A percentile compares a stretch with the other conserved stretches of the same genome.
Conservation (phyloP, 176 grass and related monocot genomes). For the Eleusine indica region DNA sequence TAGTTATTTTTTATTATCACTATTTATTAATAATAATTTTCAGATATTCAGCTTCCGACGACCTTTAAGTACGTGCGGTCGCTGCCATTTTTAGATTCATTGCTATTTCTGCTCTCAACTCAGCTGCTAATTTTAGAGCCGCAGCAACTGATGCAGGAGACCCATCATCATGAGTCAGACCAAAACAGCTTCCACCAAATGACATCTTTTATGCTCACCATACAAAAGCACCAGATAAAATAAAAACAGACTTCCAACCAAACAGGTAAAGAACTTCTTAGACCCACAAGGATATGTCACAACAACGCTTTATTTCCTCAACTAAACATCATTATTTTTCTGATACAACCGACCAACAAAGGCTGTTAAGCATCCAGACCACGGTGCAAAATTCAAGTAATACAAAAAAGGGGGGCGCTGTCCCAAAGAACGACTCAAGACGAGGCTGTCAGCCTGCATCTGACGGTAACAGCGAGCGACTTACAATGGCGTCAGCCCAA, state of each 20-base stretch:
- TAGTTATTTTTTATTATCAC: not conserved
- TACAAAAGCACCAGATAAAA: not conserved
- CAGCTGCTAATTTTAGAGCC: constrained; percentile 14
- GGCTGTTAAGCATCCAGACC: constrained; percentile 33
- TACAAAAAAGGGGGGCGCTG: constrained; percentile 17
- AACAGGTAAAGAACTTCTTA: not conserved
- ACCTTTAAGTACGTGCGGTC: not conserved
- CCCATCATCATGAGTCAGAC: not conserved
- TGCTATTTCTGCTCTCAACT: not conserved
- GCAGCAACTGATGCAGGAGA: constrained; percentile 6
- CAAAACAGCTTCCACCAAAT: no score
- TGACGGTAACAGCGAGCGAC: not conserved
- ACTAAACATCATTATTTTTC: constrained; percentile 32
- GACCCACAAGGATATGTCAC: constrained; percentile 4
- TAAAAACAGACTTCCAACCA: not conserved
- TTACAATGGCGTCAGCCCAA: constrained; percentile 79
- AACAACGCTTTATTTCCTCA: constrained; percentile 39
- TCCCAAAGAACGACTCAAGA: constrained; percentile 17
- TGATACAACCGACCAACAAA: constrained; percentile 30
- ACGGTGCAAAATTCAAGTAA: constrained; percentile 25
- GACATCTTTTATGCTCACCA: not conserved
- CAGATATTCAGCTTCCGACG: no score
- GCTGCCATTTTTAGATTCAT: constrained; percentile 41
- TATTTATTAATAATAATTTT: not conserved
- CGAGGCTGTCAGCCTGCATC: not conserved